Evolutionary conservation across 805 yeast genomes (phyloP), one percentile per base, ranked within the genome.

Genomic region (Kluyveromyces wickerhamii): DNA sequence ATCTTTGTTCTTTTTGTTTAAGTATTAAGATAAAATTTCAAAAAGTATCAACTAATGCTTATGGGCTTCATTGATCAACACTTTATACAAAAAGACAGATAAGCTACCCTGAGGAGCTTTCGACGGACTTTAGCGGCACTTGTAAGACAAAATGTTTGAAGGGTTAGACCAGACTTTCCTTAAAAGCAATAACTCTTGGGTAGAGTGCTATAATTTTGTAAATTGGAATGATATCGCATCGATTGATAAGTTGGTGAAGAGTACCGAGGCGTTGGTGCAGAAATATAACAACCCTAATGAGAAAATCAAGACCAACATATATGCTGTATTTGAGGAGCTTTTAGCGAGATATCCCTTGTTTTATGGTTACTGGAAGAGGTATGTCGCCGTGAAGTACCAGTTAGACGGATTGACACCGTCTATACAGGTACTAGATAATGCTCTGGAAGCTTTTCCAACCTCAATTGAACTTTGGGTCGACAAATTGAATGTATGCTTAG

Each of bases 401-500:
- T 38, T 77, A 25, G 65, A 66, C 42, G 87, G 86, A 0, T 49
- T 70, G 2, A 62, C 66, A 2, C 63, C 63, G 1, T 74, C 83
- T 2, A 57, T 77, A 2, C 51, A 53, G 3, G 57, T 71, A 0
- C 46, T 79, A 28, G 46, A 51, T 0, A 59, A 57, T 21, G 65
- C 77, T 0, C 66, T 77, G 5, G 61, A 59, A 5, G 57, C 62
- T 0, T 74, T 71, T 42, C 83, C 84, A 2, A 59, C 62, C 22
- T 74, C 81, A 4, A 43, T 79, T n/a, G 81, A 74, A 10, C 57
- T 82, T 1, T 81, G 89, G 89, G 47, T 65, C 1, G 87, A 80
- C 43, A 80, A 77, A 50, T 45, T 80, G 34, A 67, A 67, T 22
- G 74, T 80, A 1, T 52, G 76, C 14, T 52, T 65, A 2, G 61